These are phyloP conservation scores for Aurifilum marmelostoma DNA, from an alignment of 2,329 filamentous ascomycete species.

Conservation along the genomic window DNA sequence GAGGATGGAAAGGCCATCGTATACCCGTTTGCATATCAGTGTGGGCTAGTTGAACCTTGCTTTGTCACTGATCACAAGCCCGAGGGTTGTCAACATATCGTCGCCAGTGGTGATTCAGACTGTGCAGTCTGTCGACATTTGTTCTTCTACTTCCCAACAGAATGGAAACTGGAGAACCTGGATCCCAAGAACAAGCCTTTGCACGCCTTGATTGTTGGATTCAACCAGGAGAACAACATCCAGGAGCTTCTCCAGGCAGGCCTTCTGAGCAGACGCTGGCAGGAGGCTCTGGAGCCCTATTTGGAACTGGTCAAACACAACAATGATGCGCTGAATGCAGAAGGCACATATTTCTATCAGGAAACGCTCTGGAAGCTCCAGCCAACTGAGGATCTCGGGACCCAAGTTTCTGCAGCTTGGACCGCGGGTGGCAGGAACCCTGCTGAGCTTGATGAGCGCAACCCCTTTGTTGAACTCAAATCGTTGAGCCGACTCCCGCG, in stretches of 20 bases:
- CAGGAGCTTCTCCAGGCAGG: neutral
- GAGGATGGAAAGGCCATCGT: neutral
- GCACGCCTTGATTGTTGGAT: neutral
- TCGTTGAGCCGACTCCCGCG: no score
- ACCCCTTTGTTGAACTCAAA: neutral
- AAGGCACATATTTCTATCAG: neutral
- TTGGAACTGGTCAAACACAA: neutral
- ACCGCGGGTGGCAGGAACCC: neutral
- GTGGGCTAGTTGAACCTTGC: neutral
- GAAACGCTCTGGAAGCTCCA: neutral
- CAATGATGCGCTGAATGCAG: neutral
- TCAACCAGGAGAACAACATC: constrained; percentile 1
- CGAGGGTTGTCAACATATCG: neutral
- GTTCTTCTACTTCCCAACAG: neutral
- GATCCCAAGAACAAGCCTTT: neutral
- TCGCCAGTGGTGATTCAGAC: neutral
- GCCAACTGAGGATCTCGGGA: neutral
- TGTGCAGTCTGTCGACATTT: neutral
- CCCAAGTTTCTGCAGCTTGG: neutral
- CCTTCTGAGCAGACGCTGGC: neutral
- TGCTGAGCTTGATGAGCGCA: neutral
- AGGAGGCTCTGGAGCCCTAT: neutral
- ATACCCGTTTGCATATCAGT: constrained; percentile 3
- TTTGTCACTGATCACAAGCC: neutral
- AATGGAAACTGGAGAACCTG: neutral